Evolutionary conservation across 257 asterid genomes (phyloP).

Genomic region (Solanum commersonii): DNA sequence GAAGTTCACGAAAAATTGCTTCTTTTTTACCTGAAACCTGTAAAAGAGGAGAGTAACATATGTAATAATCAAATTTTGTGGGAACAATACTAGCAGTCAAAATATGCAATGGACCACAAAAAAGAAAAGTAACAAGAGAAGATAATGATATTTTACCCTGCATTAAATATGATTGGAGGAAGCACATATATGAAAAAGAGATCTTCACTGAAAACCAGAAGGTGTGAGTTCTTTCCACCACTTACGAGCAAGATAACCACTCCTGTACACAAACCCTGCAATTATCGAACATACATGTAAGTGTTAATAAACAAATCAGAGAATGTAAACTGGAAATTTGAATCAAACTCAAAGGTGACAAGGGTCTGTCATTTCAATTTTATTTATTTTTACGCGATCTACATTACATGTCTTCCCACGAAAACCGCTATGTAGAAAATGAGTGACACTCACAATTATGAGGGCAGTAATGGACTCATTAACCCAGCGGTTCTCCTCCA

Average conservation of each 20-base stretch:
- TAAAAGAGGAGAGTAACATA: background rate
- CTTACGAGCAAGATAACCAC: conserved; percentile 25
- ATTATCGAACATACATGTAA: background rate
- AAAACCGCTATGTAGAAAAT: background rate
- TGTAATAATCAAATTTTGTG: background rate
- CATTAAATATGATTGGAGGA: conserved; percentile 38
- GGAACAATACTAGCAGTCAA: background rate
- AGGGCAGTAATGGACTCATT: conserved; percentile 36
- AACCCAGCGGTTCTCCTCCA: conserved; percentile 36
- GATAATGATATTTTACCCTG: conserved; percentile 17
- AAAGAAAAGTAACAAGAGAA: background rate
- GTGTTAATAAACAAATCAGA: background rate
- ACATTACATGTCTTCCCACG: background rate
- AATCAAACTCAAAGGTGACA: background rate
- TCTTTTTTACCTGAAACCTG: conserved; percentile 45
- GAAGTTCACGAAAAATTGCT: conserved; percentile 40
- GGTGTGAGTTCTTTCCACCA: conserved; percentile 28
- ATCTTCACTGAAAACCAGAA: conserved; percentile 31
- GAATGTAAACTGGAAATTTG: background rate
- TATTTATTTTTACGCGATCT: background rate
- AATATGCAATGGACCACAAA: background rate
- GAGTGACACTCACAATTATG: conserved; percentile 13
- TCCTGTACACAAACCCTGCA: conserved; percentile 30
- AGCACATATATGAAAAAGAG: conserved; percentile 39
- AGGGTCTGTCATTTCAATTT: background rate